Conservation (phyloP, 1,284 basidiomycete species). For the Marasmius oreades region DNA sequence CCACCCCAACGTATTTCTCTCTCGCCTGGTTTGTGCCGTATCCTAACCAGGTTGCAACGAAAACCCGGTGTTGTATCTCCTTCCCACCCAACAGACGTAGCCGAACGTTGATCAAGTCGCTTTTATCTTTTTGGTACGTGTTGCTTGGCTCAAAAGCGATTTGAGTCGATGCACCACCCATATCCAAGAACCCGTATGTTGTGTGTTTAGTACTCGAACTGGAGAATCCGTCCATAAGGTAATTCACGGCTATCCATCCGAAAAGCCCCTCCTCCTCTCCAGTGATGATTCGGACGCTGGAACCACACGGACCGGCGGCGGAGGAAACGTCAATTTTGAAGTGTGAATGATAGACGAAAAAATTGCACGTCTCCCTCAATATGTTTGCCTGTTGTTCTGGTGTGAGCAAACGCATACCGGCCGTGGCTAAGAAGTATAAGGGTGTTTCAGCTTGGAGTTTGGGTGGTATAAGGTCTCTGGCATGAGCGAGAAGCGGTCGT, state of each 20-base stretch:
- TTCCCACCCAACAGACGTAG: slow-evolving; percentile 82
- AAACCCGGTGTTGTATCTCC: slow-evolving; percentile 89
- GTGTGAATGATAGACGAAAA: slow-evolving; percentile 69
- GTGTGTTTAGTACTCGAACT: slow-evolving; percentile 58
- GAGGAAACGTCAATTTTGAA: slow-evolving; percentile 71
- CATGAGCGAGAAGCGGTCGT: slow-evolving; percentile 81
- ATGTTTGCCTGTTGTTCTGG: slow-evolving; percentile 69
- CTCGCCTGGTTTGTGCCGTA: slow-evolving; percentile 97
- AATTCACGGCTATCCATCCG: slow-evolving; percentile 99
- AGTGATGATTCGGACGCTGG: slow-evolving; percentile 91
- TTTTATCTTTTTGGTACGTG: slow-evolving; percentile 48
- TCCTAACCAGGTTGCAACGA: slow-evolving; percentile 97
- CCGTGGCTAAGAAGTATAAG: slow-evolving; percentile 92
- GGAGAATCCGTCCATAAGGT: slow-evolving; percentile 96
- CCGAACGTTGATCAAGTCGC: slow-evolving; percentile 77
- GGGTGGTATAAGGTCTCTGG: slow-evolving; percentile 80
- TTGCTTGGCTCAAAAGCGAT: slow-evolving; percentile 89
- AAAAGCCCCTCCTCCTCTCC: slow-evolving; percentile 98
- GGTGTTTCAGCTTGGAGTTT: slow-evolving; percentile 83
- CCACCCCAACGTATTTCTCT: slow-evolving; percentile 81
- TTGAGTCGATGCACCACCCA: slow-evolving; percentile 98
- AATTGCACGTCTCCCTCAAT: slow-evolving; percentile 74
- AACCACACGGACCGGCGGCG: slow-evolving; percentile 73
- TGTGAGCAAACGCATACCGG: slow-evolving; percentile 91
- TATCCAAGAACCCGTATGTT: slow-evolving; percentile 97